Evolutionary conservation across 306 rosid genomes (phyloP).

Genomic region (Gynostemma pentaphyllum): DNA sequence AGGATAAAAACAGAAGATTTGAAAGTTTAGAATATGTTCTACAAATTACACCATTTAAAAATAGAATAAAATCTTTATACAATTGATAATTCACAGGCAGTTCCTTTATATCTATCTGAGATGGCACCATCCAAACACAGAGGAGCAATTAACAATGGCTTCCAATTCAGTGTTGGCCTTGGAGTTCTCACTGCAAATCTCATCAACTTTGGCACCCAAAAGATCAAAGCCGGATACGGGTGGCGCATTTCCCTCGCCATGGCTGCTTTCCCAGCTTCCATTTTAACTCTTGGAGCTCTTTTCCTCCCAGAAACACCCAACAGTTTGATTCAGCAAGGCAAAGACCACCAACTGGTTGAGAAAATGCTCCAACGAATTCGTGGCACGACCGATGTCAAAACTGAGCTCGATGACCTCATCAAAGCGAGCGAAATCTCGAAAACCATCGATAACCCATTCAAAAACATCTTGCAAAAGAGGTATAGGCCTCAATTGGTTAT

Average conservation of each 20-base stretch:
- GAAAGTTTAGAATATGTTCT: no score
- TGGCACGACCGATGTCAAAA: slow-evolving; percentile 35
- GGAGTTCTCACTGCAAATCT: slow-evolving; percentile 50
- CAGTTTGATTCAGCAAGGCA: slow-evolving; percentile 23
- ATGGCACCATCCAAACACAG: slow-evolving; percentile 63
- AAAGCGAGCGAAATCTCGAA: slow-evolving; percentile 27
- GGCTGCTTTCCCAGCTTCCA: slow-evolving; percentile 59
- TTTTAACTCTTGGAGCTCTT: slow-evolving; percentile 53
- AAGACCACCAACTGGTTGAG: slow-evolving; percentile 16
- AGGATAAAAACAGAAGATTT: no score
- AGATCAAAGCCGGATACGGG: slow-evolving; percentile 51
- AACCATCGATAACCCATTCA: slow-evolving; percentile 35
- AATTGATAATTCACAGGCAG: slow-evolving; percentile 31
- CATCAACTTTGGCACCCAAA: slow-evolving; percentile 58
- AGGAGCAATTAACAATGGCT: slow-evolving; percentile 73
- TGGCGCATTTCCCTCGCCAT: slow-evolving; percentile 69
- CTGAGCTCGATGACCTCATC: slow-evolving; percentile 44
- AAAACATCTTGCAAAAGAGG: slow-evolving; percentile 28
- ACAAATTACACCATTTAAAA: no score
- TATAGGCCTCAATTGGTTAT: slow-evolving; percentile 58
- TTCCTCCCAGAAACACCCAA: slow-evolving; percentile 85
- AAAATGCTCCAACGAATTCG: slow-evolving; percentile 29
- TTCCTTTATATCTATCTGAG: slow-evolving; percentile 68
- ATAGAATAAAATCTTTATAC: no score
- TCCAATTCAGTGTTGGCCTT: slow-evolving; percentile 61